phyloP scores from a whole-genome alignment of 1,284 basidiomycete species.

The Salmacisia buchloeana region DNA sequence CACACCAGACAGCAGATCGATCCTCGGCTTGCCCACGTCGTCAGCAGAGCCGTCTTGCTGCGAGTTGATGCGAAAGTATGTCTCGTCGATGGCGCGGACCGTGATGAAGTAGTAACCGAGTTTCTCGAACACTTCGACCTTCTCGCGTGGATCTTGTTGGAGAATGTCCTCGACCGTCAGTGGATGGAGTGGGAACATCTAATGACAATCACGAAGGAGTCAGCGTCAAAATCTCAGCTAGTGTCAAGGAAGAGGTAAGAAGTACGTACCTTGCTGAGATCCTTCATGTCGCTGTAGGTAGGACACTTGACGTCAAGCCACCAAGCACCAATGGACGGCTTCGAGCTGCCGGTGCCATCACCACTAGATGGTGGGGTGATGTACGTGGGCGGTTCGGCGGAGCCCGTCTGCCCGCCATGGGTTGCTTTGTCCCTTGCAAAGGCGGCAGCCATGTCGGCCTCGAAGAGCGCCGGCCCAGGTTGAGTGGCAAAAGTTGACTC shows the following conservation, averaged over 20 bases:
- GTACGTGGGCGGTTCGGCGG: too few species aligned
- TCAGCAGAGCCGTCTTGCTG: slow-evolving; percentile 10
- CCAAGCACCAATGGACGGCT: slow-evolving; percentile 58
- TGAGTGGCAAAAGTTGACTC: too few species aligned
- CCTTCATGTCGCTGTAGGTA: slow-evolving; percentile 80
- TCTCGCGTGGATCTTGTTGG: slow-evolving; percentile 89
- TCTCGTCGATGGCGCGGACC: slow-evolving; percentile 71
- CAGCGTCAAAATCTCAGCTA: slow-evolving; percentile 3
- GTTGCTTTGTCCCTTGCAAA: too few species aligned
- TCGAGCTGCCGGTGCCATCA: neutral
- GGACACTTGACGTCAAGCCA: slow-evolving; percentile 89
- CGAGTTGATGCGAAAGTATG: slow-evolving; percentile 59
- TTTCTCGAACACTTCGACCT: slow-evolving; percentile 79
- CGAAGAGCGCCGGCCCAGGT: too few species aligned
- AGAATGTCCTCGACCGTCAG: slow-evolving; percentile 91
- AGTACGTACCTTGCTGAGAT: slow-evolving; percentile 70
- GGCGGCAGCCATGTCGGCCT: too few species aligned
- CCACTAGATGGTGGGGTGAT: slow-evolving; percentile 1
- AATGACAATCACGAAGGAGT: neutral
- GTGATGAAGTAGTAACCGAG: slow-evolving; percentile 91
- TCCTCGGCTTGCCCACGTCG: slow-evolving; percentile 29
- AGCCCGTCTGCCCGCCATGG: too few species aligned
- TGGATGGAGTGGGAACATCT: slow-evolving; percentile 84
- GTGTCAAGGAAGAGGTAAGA: neutral
- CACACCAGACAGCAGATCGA: slow-evolving; percentile 59